Conservation (phyloP, 805 yeast species). For the Gaillardinia entomophila region DNA sequence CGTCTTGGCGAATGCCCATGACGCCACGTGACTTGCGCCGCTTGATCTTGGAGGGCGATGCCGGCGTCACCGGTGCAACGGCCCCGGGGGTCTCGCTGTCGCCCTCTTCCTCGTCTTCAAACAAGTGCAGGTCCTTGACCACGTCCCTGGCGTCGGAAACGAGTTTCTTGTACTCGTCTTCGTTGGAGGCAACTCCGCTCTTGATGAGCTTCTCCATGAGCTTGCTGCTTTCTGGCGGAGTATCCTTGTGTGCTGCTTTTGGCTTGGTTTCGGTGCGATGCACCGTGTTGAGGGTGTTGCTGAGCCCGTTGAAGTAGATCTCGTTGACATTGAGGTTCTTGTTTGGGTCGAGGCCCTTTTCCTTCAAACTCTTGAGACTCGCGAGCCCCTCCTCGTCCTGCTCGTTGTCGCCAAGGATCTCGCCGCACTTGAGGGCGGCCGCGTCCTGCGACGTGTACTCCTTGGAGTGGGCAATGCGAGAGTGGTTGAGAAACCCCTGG, state of each 20-base stretch:
- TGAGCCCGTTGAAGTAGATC: constrained; percentile 28
- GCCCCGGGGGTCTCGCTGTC: constrained; percentile 3
- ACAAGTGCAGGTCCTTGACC: constrained; percentile 29
- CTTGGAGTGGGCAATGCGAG: constrained; percentile 66
- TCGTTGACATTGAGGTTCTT: constrained; percentile 34
- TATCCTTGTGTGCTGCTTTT: background rate
- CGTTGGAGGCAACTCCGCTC: constrained; percentile 26
- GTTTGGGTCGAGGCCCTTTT: constrained; percentile 35
- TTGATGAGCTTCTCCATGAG: constrained; percentile 32
- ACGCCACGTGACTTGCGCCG: background rate
- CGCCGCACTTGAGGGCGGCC: constrained; percentile 67
- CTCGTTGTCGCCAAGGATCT: constrained; percentile 45
- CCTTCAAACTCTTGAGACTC: constrained; percentile 28
- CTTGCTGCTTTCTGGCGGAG: constrained; percentile 12
- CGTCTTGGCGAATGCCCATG: background rate
- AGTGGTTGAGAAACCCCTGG: constrained; percentile 76
- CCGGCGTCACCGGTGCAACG: background rate
- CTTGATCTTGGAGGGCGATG: background rate
- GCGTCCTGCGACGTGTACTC: constrained; percentile 68
- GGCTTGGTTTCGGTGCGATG: constrained; percentile 9
- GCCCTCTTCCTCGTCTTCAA: constrained; percentile 32
- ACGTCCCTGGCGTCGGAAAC: constrained; percentile 27
- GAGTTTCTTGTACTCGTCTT: constrained; percentile 21
- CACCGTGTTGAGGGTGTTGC: constrained; percentile 20
- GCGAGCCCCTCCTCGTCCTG: constrained; percentile 50